Conservation (phyloP, 1,284 basidiomycete genomes). For the Irpex sp. region DNA sequence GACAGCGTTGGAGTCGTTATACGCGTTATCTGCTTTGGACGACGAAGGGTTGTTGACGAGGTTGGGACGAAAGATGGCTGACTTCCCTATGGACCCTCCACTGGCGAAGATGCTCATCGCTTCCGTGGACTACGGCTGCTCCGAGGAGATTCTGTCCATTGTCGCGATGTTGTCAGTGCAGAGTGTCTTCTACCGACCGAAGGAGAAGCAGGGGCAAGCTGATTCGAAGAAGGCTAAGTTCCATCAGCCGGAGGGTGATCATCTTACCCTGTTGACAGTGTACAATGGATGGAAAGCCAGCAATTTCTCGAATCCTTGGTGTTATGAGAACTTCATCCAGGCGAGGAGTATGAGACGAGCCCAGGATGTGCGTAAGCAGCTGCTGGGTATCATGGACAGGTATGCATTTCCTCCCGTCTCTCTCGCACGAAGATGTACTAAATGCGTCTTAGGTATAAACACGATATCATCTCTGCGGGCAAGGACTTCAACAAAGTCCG, state of each 20-base stretch:
- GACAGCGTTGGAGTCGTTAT: constrained; percentile 90
- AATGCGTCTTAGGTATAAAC: constrained; percentile 69
- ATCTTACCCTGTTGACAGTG: constrained; percentile 91
- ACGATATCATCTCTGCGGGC: constrained; percentile 90
- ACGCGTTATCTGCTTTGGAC: constrained; percentile 93
- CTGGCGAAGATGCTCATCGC: constrained; percentile 98
- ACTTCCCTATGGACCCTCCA: constrained; percentile 97
- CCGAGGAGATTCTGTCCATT: constrained; percentile 95
- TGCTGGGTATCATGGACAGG: constrained; percentile 98
- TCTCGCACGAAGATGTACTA: neutral
- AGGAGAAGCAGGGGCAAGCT: constrained; percentile 98
- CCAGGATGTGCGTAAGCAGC: constrained; percentile 95
- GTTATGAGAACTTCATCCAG: constrained; percentile 97
- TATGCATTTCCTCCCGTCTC: constrained; percentile 33
- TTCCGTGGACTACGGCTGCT: constrained; percentile 95
- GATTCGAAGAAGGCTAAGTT: constrained; percentile 99
- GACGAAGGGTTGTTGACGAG: constrained; percentile 95
- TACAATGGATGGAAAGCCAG: constrained; percentile 98
- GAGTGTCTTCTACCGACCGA: constrained; percentile 95
- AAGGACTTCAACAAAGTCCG: constrained; percentile 92
- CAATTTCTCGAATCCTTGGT: constrained; percentile 96
- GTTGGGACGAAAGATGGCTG: constrained; percentile 97
- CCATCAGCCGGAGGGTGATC: constrained; percentile 97
- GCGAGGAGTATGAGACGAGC: constrained; percentile 96
- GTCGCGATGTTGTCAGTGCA: constrained; percentile 98